Conservation (phyloP, 140 eudicot genomes). For the Erigeron philadelphicus region DNA sequence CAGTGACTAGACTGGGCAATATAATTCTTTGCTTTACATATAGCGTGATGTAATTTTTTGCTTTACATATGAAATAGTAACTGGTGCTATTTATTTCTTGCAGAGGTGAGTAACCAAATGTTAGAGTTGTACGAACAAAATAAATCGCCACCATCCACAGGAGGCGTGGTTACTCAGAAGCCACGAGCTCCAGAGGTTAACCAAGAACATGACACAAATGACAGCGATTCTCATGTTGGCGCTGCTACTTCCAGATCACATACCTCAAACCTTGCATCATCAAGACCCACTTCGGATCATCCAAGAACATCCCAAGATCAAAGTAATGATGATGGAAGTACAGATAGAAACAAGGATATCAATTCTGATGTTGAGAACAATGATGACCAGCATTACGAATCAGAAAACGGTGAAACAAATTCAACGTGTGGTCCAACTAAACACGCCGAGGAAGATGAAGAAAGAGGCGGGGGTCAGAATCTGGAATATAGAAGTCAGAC, state of each 20-base stretch:
- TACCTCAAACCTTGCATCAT: conserved; percentile 25
- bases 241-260: conserved; percentile 33
- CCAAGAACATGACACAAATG: conserved; percentile 37
- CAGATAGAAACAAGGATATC: conserved; percentile 34
- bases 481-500: conserved; percentile 30
- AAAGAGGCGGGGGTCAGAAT: conserved; percentile 23
- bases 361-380: conserved; percentile 39
- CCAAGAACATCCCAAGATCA: conserved; percentile 36
- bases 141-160: conserved; percentile 49
- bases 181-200: conserved; percentile 29
- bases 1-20: not conserved
- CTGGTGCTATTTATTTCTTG: conserved; percentile 16
- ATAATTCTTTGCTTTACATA: not conserved
- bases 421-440: not conserved
- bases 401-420: conserved; percentile 15
- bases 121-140: conserved; percentile 76
- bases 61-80: not conserved
- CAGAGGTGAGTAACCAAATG: conserved; percentile 94
- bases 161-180: conserved; percentile 39
- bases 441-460: conserved; percentile 14
- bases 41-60: not conserved
- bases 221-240: conserved; percentile 45
- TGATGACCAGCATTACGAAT: conserved; percentile 33
- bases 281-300: conserved; percentile 39
- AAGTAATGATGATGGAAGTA: conserved; percentile 45